Percentiles rank a stretch among this genome's conserved stretches.
phyloP scores from a whole-genome alignment of 805 yeast genomes.

The Ogataea ramenticola region DNA sequence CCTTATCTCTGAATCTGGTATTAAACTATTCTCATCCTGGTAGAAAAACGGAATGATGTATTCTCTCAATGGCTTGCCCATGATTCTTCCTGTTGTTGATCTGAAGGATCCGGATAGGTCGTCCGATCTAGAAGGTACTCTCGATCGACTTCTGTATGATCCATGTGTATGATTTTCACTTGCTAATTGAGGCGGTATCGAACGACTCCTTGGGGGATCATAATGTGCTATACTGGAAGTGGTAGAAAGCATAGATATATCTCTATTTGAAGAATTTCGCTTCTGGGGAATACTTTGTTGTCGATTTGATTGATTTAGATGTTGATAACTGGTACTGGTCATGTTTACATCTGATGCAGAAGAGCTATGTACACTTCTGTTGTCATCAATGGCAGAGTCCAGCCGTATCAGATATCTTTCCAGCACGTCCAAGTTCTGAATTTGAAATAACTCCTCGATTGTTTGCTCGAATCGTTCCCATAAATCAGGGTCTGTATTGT shows the following conservation, averaged over 20 bases:
- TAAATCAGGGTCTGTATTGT: not conserved
- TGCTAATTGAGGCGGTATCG: not conserved
- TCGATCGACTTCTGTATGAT: slow-evolving; percentile 1
- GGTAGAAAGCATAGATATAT: not conserved
- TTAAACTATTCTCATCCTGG: slow-evolving; percentile 20
- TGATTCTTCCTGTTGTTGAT: not conserved
- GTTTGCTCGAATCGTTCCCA: slow-evolving; percentile 16
- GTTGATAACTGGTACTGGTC: not conserved
- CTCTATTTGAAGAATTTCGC: not conserved
- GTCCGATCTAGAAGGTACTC: slow-evolving; percentile 6
- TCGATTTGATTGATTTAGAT: not conserved
- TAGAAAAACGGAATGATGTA: slow-evolving; percentile 26
- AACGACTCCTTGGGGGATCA: not conserved
- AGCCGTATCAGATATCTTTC: slow-evolving; percentile 15
- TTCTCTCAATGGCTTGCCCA: slow-evolving; percentile 21
- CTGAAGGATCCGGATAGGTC: slow-evolving; percentile 1
- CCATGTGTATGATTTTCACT: not conserved
- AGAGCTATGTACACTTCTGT: not conserved
- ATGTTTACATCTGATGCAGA: not conserved
- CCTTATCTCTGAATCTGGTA: slow-evolving; percentile 35
- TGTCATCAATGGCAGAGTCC: slow-evolving; percentile 8
- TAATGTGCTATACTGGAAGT: not conserved
- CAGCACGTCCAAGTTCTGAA: slow-evolving; percentile 11
- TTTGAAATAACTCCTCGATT: slow-evolving; percentile 11
- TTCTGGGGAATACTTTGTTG: not conserved